A percentile compares a stretch with the other conserved stretches of the same genome.
Conservation (phyloP, 441 rosid species). For the Kokia cookei region DNA sequence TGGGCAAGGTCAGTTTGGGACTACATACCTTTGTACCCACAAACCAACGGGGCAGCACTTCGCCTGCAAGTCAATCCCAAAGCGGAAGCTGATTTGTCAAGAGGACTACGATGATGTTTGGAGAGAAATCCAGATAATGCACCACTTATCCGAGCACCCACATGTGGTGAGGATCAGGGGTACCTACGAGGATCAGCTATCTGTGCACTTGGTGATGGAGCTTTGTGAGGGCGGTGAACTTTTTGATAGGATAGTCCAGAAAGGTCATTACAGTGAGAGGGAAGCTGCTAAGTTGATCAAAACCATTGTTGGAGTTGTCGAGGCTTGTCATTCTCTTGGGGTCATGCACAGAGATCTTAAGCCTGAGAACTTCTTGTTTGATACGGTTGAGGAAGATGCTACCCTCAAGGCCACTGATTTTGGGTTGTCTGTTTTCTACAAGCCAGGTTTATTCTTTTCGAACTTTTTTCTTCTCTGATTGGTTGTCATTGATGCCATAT, state of each 20-base stretch:
- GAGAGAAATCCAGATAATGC: conserved; percentile 78
- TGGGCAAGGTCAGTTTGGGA: conserved; percentile 58
- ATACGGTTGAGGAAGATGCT: conserved; percentile 38
- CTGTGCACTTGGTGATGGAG: conserved; percentile 61
- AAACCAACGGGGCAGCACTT: conserved; percentile 20
- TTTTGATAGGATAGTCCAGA: conserved; percentile 49
- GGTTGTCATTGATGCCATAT: background rate
- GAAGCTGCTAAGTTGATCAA: conserved; percentile 56
- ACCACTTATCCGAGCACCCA: conserved; percentile 49
- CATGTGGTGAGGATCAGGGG: conserved; percentile 46
- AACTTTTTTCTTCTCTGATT: background rate
- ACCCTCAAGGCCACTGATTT: conserved; percentile 53
- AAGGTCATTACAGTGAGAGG: conserved; percentile 51
- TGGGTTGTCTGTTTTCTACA: conserved; percentile 56
- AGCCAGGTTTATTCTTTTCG: conserved; percentile 33
- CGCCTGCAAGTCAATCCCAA: conserved; percentile 60
- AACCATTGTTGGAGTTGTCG: conserved; percentile 55
- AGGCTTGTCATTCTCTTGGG: conserved; percentile 63
- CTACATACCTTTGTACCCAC: conserved; percentile 49
- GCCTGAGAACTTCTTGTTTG: conserved; percentile 67
- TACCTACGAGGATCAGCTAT: conserved; percentile 43
- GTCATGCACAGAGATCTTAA: conserved; percentile 67
- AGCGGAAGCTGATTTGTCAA: conserved; percentile 49
- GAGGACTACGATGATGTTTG: conserved; percentile 80
- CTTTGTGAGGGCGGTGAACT: conserved; percentile 60